Base-by-base conservation (phyloP, 2,329 filamentous ascomycete species). In the Ustulina deusta region DNA sequence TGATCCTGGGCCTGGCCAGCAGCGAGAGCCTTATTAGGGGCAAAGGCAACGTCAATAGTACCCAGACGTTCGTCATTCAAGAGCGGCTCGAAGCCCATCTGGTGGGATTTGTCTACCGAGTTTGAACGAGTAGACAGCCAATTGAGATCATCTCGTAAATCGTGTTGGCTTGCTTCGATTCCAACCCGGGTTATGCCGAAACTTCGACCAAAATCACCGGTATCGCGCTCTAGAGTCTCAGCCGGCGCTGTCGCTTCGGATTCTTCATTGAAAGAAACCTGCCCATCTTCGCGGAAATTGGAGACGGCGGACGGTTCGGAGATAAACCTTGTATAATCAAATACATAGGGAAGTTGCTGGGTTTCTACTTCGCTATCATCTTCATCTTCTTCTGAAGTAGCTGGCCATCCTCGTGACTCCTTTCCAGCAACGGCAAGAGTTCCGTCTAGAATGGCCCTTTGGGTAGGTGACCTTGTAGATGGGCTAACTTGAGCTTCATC, bases 1-100 rank as follows among this genome's bases (percentile, higher is more conserved):
- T 51, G 58, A 34, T 51, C 54, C 3, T 51, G 48, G 38, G 29
- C 9, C 40, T 42, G 36, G 17, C 25, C 34, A 38, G 38, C 25
- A 32, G 52, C 46, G 2, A 60, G 58, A 44, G 38, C 25, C 9
- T 40, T 48, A n/a, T n/a, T 48, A 29, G 63, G 61, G 17, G 60
- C 54, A 51, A 61, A 66, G 13, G 63, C 32, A 44, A 48, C 54
- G 51, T 60, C 66, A 36, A 59, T 61, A 29, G 46, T 51, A 29
- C 61, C 57, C 22, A 59, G 44, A 32, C 32, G 65, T 36, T 54
- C 65, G 13, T 68, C 65, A 57, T 61, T 44, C 29, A 68, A 48
- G 15, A 68, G 61, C 5, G 65, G 61, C 1, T 65, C 61, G 38
- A 65, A 61, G 20, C 29, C 48, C 38, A 25, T 27, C 7, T 46